These are phyloP conservation scores for Rhodamnia argentea DNA, from an alignment of 345 rosid species.

Conservation along the genomic window DNA sequence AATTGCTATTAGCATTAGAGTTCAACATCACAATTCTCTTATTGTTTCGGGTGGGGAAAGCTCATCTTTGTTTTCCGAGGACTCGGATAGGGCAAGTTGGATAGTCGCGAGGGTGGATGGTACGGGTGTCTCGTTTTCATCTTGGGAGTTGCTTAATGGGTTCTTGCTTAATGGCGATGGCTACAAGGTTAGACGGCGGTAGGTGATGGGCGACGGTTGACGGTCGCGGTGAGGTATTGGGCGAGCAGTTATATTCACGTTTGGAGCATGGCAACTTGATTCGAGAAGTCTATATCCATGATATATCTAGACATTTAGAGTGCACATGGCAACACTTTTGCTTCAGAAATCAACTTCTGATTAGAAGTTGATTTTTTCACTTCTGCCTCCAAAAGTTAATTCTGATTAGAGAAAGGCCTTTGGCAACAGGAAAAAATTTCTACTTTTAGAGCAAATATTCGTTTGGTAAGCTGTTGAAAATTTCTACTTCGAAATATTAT, in stretches of 20 bases:
- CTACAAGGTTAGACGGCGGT: background rate
- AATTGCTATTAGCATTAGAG: background rate
- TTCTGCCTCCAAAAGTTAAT: no score
- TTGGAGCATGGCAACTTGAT: background rate
- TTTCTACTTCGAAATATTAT: no score
- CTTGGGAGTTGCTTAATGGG: background rate
- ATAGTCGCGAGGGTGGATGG: background rate
- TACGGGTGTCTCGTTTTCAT: background rate
- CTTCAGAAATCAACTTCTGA: no score
- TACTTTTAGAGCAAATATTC: no score
- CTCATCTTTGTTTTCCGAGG: background rate
- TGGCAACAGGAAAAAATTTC: no score
- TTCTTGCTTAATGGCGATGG: background rate
- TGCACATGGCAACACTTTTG: no score
- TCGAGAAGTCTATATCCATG: background rate
- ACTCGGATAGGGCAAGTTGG: background rate
- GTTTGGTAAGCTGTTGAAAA: no score
- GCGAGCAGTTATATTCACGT: background rate
- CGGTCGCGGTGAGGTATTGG: fast-evolving
- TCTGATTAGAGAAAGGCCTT: no score
- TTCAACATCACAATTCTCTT: background rate
- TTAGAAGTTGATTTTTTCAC: no score
- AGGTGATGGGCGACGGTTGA: no score
- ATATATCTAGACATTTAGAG: background rate
- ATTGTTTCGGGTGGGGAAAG: background rate